Base-by-base conservation (phyloP, 2,329 filamentous ascomycete genomes). In the Dactylellina sp. region DNA sequence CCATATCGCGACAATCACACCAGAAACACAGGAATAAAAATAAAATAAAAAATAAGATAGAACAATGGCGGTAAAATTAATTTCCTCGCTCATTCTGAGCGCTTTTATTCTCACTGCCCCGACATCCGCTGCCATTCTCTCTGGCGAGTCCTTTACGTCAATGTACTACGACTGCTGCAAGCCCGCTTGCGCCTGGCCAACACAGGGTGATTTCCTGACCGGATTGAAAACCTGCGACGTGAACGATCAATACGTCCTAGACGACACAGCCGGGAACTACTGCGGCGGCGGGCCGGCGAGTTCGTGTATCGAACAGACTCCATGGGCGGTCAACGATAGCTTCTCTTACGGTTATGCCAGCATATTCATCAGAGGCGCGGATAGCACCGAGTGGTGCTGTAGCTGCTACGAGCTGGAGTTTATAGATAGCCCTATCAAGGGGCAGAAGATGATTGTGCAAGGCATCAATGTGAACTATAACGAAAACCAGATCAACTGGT, bases 361-460 rank as follows among this genome's bases (percentile, higher is more conserved):
- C 14, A 87, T 86, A 11, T 83, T 82, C 50, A 83, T 90, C 75
- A 78, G 79, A 1, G 86, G 86, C 20, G 83, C 84, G 44, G 84
- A 82, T 2, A 88, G 90, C 79, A 81, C 82, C 0, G 83, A 81
- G 16, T 89, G 87, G 86, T 91, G 89, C 81, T 91, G 89, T 78
- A 85, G 84, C 49, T 89, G 88, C 80, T 89, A 89, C 78, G 83
- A 86, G 80, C 80, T 89, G 62, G 86, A 85, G 12, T 88, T 89
- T 78, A 87, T 85, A 7, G 75, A 76, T 47, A 76, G 76, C 22
- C 42, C 71, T n/a, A 83, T 87, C 25, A 80, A 82, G 24, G 87
- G 87, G 60, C 89, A 89, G 81, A 85, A 83, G 72, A 88, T 89
- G 86, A 82, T 89, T 64, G 84, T 89, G n/a, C 88, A 89, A 78